Base-by-base conservation (phyloP, 2,329 filamentous ascomycete species). In the Ophiostoma montium region DNA sequence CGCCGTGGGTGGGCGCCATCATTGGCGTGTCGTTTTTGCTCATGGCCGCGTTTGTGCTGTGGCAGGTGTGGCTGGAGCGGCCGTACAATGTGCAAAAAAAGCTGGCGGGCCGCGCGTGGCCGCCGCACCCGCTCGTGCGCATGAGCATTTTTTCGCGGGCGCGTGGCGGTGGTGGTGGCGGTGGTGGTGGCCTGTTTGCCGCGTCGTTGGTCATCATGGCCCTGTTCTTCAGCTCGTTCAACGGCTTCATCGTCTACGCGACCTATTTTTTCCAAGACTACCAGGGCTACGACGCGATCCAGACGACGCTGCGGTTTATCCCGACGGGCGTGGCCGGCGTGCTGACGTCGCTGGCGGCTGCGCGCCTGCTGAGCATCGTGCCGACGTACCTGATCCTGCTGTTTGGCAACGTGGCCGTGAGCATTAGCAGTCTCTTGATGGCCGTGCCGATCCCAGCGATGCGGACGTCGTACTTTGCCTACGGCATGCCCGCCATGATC, bases 231-330 rank as follows among this genome's bases (percentile, higher is more conserved):
- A 72, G 74, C 16, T 68, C 71, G 2, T 86, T 85, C 65, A 84
- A 82, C 63, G 80, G 80, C 60, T 83, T 73, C 55, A 64, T 84
- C 35, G 68, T 85, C 52, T 83, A 74, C 56, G 74, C 78, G 1
- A 86, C 82, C 5, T 85, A 81, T 62, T 83, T 76, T 62, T 85
- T 76, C 62, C 82, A 86, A 61, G 72, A 80, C 54, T 84, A 75
- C 59, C 78, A 81, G 56, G 74, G 71, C 0, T 68, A 78, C 2
- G 70, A 69, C 0, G 67, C 79, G 0, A 65, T 84, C n/a, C 73
- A 83, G 54, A 84, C 81, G 0, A 83, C 80, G 12, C 60, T 85
- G 9, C 76, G 80, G 3, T 86, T 84, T 60, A 68, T 86, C 9
- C 81, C 82, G 0, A 81, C 76, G 0, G 81, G 81, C 10, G 67